Conservation (phyloP, 768 basidiomycete genomes). For the Lactarius deliciosus region DNA sequence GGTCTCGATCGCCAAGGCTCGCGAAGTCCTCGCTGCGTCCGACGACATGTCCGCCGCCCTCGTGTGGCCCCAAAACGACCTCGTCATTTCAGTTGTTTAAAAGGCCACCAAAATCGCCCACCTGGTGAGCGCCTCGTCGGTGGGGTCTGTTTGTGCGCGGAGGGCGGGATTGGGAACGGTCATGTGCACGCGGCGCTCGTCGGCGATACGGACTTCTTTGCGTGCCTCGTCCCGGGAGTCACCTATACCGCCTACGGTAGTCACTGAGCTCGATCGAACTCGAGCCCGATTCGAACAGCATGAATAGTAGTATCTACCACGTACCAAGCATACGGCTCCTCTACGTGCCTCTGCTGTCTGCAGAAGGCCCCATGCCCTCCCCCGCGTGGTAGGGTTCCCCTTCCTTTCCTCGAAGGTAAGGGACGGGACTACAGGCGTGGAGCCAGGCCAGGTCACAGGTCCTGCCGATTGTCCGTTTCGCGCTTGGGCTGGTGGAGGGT, state of each 20-base stretch:
- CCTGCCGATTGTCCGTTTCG: no score
- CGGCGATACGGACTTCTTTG: conserved; percentile 97
- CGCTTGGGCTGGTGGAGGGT: no score
- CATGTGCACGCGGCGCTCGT: conserved; percentile 77
- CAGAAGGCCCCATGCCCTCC: no score
- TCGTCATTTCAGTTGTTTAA: conserved; percentile 63
- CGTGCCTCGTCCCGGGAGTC: conserved; percentile 71
- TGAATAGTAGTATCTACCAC: no score
- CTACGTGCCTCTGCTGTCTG: no score
- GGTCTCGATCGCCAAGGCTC: conserved; percentile 84
- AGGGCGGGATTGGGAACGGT: conserved; percentile 44
- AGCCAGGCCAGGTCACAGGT: no score
- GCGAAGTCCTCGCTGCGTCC: conserved; percentile 76
- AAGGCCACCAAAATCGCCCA: conserved; percentile 83
- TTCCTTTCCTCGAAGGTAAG: no score
- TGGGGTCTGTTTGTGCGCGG: conserved; percentile 67
- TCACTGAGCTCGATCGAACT: no score
- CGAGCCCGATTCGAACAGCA: no score
- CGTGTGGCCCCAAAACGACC: conserved; percentile 78
- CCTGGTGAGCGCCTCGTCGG: conserved; percentile 83
- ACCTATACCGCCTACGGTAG: conserved; percentile 73
- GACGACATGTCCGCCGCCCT: conserved; percentile 72
- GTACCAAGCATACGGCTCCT: no score
- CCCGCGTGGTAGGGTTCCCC: no score
- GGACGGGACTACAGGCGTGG: no score